Evolutionary conservation across 106 monocot genomes (phyloP).

Genomic region (Apostasia ramifera): DNA sequence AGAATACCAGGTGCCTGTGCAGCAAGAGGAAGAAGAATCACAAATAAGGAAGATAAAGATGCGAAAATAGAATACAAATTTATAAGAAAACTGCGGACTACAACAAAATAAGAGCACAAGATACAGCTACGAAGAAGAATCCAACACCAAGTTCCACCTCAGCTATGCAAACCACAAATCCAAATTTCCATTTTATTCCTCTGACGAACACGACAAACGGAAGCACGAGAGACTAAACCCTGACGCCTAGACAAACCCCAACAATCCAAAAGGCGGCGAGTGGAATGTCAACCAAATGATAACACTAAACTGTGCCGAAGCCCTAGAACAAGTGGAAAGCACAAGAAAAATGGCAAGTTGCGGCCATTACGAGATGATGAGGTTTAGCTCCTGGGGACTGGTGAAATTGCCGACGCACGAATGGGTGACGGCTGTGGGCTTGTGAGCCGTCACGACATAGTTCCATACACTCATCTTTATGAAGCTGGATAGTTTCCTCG

Average conservation of each 20-base stretch:
- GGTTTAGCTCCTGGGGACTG: slow-evolving; percentile 89
- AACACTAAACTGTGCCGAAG: slow-evolving; percentile 2
- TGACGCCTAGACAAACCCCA: neutral
- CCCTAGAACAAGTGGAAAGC: neutral
- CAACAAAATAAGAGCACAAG: neutral
- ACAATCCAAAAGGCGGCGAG: neutral
- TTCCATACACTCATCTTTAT: slow-evolving; percentile 92
- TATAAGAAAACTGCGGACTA: neutral
- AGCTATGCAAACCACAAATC: neutral
- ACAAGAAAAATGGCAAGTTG: neutral
- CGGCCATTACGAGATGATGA: slow-evolving; percentile 70
- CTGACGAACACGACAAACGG: neutral
- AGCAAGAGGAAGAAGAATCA: neutral
- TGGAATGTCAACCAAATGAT: neutral
- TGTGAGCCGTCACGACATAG: slow-evolving; percentile 99
- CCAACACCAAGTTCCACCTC: neutral
- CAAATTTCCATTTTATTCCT: neutral
- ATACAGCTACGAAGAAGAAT: neutral
- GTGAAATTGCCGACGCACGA: slow-evolving; percentile 99
- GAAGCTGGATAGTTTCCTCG: neutral
- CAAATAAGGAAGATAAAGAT: neutral
- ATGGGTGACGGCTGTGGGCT: slow-evolving; percentile 95
- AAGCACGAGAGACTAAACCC: neutral
- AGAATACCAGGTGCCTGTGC: neutral
- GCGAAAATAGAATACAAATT: neutral